Base-by-base conservation (phyloP, 2,329 filamentous ascomycete species). In the Drechmeria coniospora region DNA sequence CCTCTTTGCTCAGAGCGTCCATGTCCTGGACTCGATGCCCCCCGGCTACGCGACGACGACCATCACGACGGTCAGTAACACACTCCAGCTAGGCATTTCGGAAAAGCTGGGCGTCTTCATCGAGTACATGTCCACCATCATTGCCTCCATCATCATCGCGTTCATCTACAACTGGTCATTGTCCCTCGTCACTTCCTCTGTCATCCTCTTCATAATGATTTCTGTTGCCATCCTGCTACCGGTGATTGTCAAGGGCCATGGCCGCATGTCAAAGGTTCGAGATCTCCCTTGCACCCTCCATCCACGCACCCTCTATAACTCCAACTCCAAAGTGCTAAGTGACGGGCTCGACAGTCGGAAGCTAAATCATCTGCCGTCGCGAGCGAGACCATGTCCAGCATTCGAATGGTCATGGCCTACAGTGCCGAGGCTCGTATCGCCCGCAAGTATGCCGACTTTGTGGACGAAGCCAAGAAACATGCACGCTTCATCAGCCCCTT, bases 21-120 rank as follows among this genome's bases (percentile, higher is more conserved):
- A 74, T 34, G 70, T 75, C 20, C 68, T 80, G 24, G 76, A 81
- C 47, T 68, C 68, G 11, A 68, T 74, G 57, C 63, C 68, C 0
- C 56, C 69, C 1, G 74, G 74, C 2, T 57, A 66, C n/a, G 65
- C 68, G 0, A 70, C 71, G 0, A 61, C 60, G 10, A 72, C 72
- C 20, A 75, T 78, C 35, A 77, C 73, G 0, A 63, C 67, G 2
- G 71, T 69, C 2, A 66, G 69, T 33, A 77, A 76, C 43, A 63
- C 59, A 2, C 51, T 77, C n/a, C 72, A 77, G 46, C 51, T 74
- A 9, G 72, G 73, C 3, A 72, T 75, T 21, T 74, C 69, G 0
- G 70, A 75, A 43, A 74, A 74, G 40, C 53, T 77, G 1, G 68
- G 67, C 6, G 59, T 59, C 2, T 65, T 73, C 25, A 39, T 76